Base-by-base conservation (phyloP, 768 basidiomycete species). In the Naganishia randhawae region DNA sequence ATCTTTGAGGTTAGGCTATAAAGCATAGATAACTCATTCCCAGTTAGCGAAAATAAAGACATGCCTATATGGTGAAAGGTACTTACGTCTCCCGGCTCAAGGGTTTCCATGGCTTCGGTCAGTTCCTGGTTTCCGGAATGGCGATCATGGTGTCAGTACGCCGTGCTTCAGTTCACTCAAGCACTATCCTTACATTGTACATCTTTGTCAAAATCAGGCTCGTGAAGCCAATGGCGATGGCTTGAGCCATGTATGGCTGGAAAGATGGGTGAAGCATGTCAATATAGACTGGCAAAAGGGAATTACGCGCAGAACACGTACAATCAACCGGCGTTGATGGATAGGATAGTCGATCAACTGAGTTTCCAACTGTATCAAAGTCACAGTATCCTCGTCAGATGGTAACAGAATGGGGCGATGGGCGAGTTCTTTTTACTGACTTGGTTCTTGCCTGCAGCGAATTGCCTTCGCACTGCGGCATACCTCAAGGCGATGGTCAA, bases 281-380 rank as follows among this genome's bases (percentile, higher is more conserved):
- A 37, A 19, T n/a, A 63, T 39, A 29, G 22, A 10, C 22, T 41
- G n/a, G 29, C n/a, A 10, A 63, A 25, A 35, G 16, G 29, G 10
- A 37, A n/a, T n/a, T 10, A 17, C 2, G 57, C 35, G 39, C 16
- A 14, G 11, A 22, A 52, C 14, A 68, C 75, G 68, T 61, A 79
- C 78, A 75, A 81, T 77, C 35, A 81, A 66, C 2, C 80, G 71
- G 13, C 80, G 67, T 69, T 81, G 80, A 63, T 81, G 80, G 48
- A 83, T 81, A 6, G 82, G 82, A 67, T 83, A 83, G 70, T 83
- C 82, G 57, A 83, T 75, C 6, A 83, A 62, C 63, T 82, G 82
- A 9, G 80, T 80, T 69, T 83, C 82, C 48, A 79, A 69, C 78
- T 78, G 37, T 25, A 50, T 48, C n/a, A 8, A 17, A 8, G 17